Evolutionary conservation across 1,139 yeast genomes (phyloP).

Genomic region (Debaryomyces sp.): DNA sequence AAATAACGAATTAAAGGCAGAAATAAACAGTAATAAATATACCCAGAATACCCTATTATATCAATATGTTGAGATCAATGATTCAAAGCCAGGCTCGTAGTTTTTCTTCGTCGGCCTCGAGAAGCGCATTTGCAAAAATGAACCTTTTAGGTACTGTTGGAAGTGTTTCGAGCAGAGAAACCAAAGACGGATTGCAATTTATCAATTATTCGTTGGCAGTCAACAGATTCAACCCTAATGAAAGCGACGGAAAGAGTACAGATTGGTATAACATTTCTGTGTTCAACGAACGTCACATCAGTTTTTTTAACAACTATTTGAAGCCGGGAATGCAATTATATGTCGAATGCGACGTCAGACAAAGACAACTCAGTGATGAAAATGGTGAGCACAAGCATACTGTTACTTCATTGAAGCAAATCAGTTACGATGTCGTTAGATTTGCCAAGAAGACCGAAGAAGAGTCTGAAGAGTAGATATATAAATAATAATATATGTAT

Average conservation of each 20-base stretch:
- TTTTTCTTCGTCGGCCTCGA: slow-evolving; percentile 34
- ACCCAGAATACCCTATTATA: slow-evolving; percentile 6
- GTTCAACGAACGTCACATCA: slow-evolving; percentile 42
- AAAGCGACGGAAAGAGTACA: slow-evolving; percentile 32
- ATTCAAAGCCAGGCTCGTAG: slow-evolving; percentile 26
- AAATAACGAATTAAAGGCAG: background rate
- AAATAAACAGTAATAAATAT: background rate
- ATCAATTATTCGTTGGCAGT: slow-evolving; percentile 49
- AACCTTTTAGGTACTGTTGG: slow-evolving; percentile 49
- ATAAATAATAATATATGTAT: slow-evolving; percentile 6
- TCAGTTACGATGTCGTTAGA: slow-evolving; percentile 39
- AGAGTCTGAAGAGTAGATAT: slow-evolving; percentile 12
- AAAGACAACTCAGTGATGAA: slow-evolving; percentile 37
- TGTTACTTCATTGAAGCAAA: slow-evolving; percentile 39
- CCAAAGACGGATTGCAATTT: slow-evolving; percentile 40
- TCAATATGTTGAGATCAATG: slow-evolving; percentile 30
- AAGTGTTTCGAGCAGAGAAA: slow-evolving; percentile 37
- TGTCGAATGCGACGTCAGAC: slow-evolving; percentile 47
- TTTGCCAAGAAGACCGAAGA: slow-evolving; percentile 37
- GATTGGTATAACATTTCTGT: slow-evolving; percentile 49
- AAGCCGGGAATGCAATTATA: slow-evolving; percentile 45
- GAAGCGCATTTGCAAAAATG: slow-evolving; percentile 44
- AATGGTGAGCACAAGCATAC: slow-evolving; percentile 33
- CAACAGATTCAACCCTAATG: slow-evolving; percentile 36
- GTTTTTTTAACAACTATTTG: slow-evolving; percentile 41